Evolutionary conservation across 208 protist species (phyloP), one percentile per base, ranked within the genome.

Genomic region (Willaertia magna): DNA sequence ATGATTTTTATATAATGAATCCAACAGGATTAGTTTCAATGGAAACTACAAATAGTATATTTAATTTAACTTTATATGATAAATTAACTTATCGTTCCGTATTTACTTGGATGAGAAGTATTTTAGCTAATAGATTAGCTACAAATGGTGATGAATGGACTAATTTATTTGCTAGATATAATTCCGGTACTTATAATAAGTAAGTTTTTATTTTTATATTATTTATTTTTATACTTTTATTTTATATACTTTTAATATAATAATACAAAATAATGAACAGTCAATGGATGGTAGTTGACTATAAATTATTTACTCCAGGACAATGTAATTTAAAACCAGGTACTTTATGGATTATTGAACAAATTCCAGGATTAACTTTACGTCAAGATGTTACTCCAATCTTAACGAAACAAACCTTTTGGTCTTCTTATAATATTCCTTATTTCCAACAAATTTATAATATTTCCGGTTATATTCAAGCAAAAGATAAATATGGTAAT

Each of bases 281-380:
- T 61, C 89, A 92, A 88, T 92, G 86, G 85, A 90, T 92, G 42
- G 86, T 87, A 12, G 1, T 92, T 16, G 89, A 92, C 85, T 89
- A 88, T 47, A 92, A 91, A 0, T 34, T 34, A 1, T 67, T 67
- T n/a, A 67, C 12, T 34, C 55, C 55, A 34, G 55, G 55, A 22
- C 2, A 14, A 6, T 67, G 55, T 67, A 16, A 67, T 34, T 61
- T 86, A 4, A 89, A 87, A 42, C 0, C 7, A 30, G 83, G 86
- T 87, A 86, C 79, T 26, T 74, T 92, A 22, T 90, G 87, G 87
- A 76, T 91, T 49, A 39, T 88, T 2, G 90, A 92, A 78, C 87
- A 92, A 85, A 89, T 92, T 78, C 90, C 90, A 34, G 90, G 90
- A 30, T 20, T 85, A 1, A 51, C 87, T 7, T 39, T 46, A 20